Conservation (phyloP, 129 eudicot genomes). For the Calendula officinalis region DNA sequence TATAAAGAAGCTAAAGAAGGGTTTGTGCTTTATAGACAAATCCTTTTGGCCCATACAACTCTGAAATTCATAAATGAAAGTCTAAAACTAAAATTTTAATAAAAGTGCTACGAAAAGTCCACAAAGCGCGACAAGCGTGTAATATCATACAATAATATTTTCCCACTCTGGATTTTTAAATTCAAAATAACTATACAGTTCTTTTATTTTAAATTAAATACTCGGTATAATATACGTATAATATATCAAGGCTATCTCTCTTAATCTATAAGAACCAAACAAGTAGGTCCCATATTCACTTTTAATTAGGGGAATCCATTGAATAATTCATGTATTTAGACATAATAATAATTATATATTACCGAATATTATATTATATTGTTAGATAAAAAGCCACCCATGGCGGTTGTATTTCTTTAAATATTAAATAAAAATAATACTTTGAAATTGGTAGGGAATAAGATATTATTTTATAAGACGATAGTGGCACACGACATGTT, state of each 20-base stretch:
- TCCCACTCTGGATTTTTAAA: conserved; percentile 27
- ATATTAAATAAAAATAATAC: conserved; percentile 17
- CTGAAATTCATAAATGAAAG: conserved; percentile 2
- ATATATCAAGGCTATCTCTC: conserved; percentile 35
- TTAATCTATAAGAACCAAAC: conserved; percentile 31
- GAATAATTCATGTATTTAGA: conserved; percentile 20
- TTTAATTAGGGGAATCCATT: conserved; percentile 32
- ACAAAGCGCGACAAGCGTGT: conserved; percentile 73
- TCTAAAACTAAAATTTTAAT: not conserved
- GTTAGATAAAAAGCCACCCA: conserved; percentile 40
- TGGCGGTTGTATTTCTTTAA: conserved; percentile 5
- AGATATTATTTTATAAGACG: conserved; percentile 29
- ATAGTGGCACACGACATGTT: conserved; percentile 80
- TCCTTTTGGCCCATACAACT: conserved; percentile 22
- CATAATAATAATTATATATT: conserved; percentile 11
- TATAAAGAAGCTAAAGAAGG: conserved; percentile 16
- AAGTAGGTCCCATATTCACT: conserved; percentile 45
- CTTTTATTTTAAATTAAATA: not conserved
- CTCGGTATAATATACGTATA: too few relatives aligned
- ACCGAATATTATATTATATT: conserved; percentile 24
- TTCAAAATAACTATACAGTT: not conserved
- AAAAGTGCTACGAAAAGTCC: conserved; percentile 41
- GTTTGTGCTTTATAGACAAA: conserved; percentile 14
- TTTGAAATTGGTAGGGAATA: conserved; percentile 25
- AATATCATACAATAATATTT: conserved; percentile 49